Conservation (phyloP, 768 basidiomycete species). For the Fomitopsis pulvina region DNA sequence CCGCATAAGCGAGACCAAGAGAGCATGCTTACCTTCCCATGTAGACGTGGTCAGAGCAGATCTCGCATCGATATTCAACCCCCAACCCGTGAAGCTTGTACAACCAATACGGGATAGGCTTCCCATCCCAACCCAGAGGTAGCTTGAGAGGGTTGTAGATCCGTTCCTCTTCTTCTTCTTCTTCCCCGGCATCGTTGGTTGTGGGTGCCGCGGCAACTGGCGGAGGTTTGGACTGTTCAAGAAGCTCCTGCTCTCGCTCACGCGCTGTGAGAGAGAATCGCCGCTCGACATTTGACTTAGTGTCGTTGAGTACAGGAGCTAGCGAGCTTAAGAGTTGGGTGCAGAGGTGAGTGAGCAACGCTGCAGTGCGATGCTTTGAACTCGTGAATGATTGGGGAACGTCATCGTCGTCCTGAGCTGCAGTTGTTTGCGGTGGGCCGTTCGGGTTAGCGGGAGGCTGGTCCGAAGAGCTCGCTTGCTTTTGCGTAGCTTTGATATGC, state of each 20-base stretch:
- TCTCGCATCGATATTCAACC: conserved; percentile 97
- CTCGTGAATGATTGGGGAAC: conserved; percentile 26
- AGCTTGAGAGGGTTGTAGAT: conserved; percentile 98
- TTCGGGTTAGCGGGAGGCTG: conserved; percentile 51
- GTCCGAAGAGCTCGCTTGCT: conserved; percentile 43
- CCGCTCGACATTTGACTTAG: conserved; percentile 94
- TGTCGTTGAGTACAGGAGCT: conserved; percentile 68
- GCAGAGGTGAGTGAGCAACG: conserved; percentile 64
- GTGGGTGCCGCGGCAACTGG: conserved; percentile 40
- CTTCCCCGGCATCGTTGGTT: conserved; percentile 41
- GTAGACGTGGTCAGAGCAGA: conserved; percentile 94
- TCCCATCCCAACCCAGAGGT: conserved; percentile 96
- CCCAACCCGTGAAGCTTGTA: conserved; percentile 97
- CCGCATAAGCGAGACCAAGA: background rate
- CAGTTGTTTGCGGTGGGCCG: conserved; percentile 37
- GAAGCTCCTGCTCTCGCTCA: conserved; percentile 89
- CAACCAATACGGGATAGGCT: conserved; percentile 98
- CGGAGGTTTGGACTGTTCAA: conserved; percentile 59
- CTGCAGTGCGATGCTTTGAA: conserved; percentile 55
- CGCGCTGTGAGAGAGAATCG: conserved; percentile 95
- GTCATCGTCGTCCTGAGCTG: conserved; percentile 49
- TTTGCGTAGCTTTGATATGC: conserved; percentile 86
- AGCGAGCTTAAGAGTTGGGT: conserved; percentile 63
- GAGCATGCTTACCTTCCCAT: conserved; percentile 71
- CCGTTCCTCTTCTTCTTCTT: conserved; percentile 90